Evolutionary conservation across 768 basidiomycete species (phyloP).

Genomic region (Rhodotorula graminis): DNA sequence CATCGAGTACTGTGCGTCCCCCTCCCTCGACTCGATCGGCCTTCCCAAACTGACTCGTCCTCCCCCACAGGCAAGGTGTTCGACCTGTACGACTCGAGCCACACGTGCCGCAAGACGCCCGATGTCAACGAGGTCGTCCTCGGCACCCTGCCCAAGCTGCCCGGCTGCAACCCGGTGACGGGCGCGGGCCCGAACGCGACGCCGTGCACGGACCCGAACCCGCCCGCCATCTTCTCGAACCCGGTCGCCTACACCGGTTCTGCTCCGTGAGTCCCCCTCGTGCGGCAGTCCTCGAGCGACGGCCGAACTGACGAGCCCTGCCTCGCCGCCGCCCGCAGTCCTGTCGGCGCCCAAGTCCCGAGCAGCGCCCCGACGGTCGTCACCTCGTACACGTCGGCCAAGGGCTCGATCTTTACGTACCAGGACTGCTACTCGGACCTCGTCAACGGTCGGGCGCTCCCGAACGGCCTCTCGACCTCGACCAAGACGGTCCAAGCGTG

Average conservation of each 20-base stretch:
- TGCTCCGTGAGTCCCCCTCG: not conserved
- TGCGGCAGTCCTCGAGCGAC: too few relatives aligned
- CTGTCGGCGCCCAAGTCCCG: slow-evolving; percentile 4
- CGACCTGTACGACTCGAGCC: slow-evolving; percentile 24
- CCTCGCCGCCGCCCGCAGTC: not conserved
- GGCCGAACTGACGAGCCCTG: too few relatives aligned
- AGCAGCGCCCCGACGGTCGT: slow-evolving; percentile 9
- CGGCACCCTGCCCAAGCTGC: slow-evolving; percentile 30
- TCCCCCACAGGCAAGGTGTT: slow-evolving; percentile 28
- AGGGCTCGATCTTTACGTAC: slow-evolving; percentile 8
- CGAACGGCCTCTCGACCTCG: slow-evolving; percentile 15
- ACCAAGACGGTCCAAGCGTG: slow-evolving; percentile 46
- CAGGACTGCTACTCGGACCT: slow-evolving; percentile 37
- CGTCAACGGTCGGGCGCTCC: slow-evolving; percentile 17
- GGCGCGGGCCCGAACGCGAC: slow-evolving; percentile 17
- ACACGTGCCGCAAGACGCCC: slow-evolving; percentile 35
- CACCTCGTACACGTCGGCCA: not conserved
- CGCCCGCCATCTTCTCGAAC: not conserved
- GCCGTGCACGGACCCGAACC: not conserved
- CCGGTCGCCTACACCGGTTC: slow-evolving; percentile 5
- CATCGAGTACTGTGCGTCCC: slow-evolving; percentile 39
- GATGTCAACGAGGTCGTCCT: slow-evolving; percentile 36
- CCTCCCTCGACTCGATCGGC: too few relatives aligned
- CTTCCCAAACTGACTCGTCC: not conserved
- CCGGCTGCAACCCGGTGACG: slow-evolving; percentile 42